Evolutionary conservation across 1,139 yeast species (phyloP).

Genomic region (Taphrina flavorubra): DNA sequence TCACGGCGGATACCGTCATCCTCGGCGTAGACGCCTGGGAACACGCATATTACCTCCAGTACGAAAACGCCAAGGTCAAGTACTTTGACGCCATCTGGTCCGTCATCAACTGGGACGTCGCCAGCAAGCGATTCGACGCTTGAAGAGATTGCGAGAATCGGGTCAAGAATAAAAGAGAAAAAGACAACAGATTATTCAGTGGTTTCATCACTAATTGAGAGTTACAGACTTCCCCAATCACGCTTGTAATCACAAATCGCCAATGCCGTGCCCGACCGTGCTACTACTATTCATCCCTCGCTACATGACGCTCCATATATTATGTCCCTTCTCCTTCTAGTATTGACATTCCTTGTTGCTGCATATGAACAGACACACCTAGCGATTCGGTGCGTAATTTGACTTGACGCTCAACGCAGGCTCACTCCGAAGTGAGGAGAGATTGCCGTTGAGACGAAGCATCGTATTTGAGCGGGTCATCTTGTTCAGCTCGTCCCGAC

Average conservation of each 20-base stretch:
- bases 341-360: too few relatives aligned
- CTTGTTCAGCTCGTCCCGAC: conserved; percentile 31
- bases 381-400: neutral
- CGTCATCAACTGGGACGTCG: conserved; percentile 95
- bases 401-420: neutral
- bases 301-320: too few relatives aligned
- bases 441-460: conserved; percentile 9
- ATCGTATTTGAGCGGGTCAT: conserved; percentile 24
- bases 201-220: neutral
- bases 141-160: conserved; percentile 25
- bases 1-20: conserved; percentile 73
- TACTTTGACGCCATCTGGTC: conserved; percentile 97
- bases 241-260: neutral
- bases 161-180: too few relatives aligned
- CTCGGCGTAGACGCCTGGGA: conserved; percentile 99
- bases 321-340: neutral
- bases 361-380: neutral
- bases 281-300: too few relatives aligned
- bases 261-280: neutral
- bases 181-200: neutral
- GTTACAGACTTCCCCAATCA: neutral
- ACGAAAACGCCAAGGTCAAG: conserved; percentile 91
- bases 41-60: conserved; percentile 96
- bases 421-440: conserved; percentile 1
- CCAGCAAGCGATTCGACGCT: conserved; percentile 67